Evolutionary conservation across 257 asterid species (phyloP).

Genomic region (Lithospermum erythrorhizon): DNA sequence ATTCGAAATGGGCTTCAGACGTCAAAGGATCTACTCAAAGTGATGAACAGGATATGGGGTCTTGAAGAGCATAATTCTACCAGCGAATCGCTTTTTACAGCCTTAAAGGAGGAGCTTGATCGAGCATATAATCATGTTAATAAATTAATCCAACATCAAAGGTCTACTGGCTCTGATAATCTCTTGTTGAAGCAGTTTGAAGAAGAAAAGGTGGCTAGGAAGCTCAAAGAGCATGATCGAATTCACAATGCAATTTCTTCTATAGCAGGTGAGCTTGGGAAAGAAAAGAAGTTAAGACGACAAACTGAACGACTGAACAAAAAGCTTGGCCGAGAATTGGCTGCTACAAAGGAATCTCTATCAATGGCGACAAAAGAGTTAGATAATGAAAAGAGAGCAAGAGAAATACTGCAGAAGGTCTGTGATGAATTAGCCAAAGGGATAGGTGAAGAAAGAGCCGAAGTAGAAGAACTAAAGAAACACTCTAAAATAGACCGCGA

Average conservation of each 20-base stretch:
- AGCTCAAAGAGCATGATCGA: slow-evolving; percentile 60
- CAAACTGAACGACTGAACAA: slow-evolving; percentile 85
- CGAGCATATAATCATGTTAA: slow-evolving; percentile 38
- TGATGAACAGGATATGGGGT: slow-evolving; percentile 41
- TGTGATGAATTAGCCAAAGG: slow-evolving; percentile 85
- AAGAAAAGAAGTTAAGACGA: slow-evolving; percentile 71
- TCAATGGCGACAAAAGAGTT: slow-evolving; percentile 39
- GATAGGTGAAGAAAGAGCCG: slow-evolving; percentile 75
- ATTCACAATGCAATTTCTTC: slow-evolving; percentile 46
- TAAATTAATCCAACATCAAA: slow-evolving; percentile 54
- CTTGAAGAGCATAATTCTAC: slow-evolving; percentile 52
- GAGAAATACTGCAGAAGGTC: slow-evolving; percentile 69
- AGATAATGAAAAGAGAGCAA: slow-evolving; percentile 69
- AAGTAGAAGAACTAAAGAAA: slow-evolving; percentile 67
- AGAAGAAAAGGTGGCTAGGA: slow-evolving; percentile 56
- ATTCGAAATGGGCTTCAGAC: slow-evolving; percentile 55
- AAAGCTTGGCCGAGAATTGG: slow-evolving; percentile 77
- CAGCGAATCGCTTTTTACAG: slow-evolving; percentile 50
- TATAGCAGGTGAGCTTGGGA: slow-evolving; percentile 52
- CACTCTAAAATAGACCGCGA: slow-evolving; percentile 55
- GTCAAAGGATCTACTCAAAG: slow-evolving; percentile 62
- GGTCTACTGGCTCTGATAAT: slow-evolving; percentile 31
- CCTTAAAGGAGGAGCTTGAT: slow-evolving; percentile 67
- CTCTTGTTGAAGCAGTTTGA: slow-evolving; percentile 44
- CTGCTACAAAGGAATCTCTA: slow-evolving; percentile 48